Evolutionary conservation across 2,329 filamentous ascomycete genomes (phyloP).

Genomic region (Coniella lustricola): DNA sequence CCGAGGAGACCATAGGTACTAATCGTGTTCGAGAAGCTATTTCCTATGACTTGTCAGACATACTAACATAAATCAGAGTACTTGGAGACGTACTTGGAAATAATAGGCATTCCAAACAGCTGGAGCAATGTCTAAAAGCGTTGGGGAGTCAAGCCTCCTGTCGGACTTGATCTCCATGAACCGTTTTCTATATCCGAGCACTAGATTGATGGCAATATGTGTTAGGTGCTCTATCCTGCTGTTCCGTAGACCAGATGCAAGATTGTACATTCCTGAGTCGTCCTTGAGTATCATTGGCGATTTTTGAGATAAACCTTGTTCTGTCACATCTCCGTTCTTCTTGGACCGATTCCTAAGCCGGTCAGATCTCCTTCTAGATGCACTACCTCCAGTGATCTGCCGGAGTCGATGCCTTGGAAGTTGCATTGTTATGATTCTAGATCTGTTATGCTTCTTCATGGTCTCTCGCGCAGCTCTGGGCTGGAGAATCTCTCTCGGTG

Average conservation of each 20-base stretch:
- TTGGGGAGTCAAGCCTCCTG: not conserved
- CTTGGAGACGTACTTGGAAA: conserved; percentile 8
- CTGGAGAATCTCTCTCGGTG: not conserved
- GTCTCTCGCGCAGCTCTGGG: not conserved
- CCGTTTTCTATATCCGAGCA: conserved; percentile 5
- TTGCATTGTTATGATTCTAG: not conserved
- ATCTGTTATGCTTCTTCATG: not conserved
- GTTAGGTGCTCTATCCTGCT: conserved; percentile 6
- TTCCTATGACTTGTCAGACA: conserved; percentile 5
- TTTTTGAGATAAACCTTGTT: not conserved
- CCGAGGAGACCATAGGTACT: conserved; percentile 6
- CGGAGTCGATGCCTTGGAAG: not conserved
- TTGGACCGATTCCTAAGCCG: not conserved
- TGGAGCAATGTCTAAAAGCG: conserved; percentile 12
- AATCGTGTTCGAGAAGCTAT: conserved; percentile 1
- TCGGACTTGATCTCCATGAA: not conserved
- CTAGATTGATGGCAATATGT: not conserved
- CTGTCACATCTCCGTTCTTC: not conserved
- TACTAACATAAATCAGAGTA: no score
- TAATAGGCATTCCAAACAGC: conserved; percentile 12
- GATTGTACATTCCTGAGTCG: not conserved
- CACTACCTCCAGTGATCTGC: not conserved
- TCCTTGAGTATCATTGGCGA: not conserved
- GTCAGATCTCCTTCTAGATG: not conserved
- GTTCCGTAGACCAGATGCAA: not conserved